Conservation (phyloP, 176 grass and related monocot genomes). For the Musa beccarii region DNA sequence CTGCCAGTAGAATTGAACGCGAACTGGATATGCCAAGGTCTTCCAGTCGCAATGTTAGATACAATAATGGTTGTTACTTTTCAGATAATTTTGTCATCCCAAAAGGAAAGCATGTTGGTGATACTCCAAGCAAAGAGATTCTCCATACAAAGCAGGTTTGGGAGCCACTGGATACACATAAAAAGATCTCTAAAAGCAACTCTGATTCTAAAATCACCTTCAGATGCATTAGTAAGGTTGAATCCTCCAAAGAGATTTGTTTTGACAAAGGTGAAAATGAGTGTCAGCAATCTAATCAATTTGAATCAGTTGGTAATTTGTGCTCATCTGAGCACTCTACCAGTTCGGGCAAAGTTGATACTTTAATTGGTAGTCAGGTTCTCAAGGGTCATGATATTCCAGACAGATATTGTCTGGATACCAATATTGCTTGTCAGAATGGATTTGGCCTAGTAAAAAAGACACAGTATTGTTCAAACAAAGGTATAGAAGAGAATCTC, state of each 20-base stretch:
- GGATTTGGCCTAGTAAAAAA: slow-evolving; percentile 19
- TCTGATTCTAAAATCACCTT: slow-evolving; percentile 24
- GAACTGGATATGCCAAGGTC: slow-evolving; percentile 38
- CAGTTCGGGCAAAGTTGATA: slow-evolving; percentile 19
- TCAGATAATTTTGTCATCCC: slow-evolving; percentile 25
- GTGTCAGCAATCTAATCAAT: neutral
- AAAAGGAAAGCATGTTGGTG: slow-evolving; percentile 44
- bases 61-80: slow-evolving; percentile 20
- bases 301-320: slow-evolving; percentile 20
- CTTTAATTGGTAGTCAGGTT: slow-evolving; percentile 19
- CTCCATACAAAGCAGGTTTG: slow-evolving; percentile 66
- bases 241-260: neutral
- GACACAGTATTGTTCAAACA: slow-evolving; percentile 24
- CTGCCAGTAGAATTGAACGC: slow-evolving; percentile 29
- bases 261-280: slow-evolving; percentile 12
- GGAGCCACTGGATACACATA: slow-evolving; percentile 74
- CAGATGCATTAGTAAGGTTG: neutral
- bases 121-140: slow-evolving; percentile 44
- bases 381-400: slow-evolving; percentile 9
- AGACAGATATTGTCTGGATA: neutral
- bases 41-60: slow-evolving; percentile 50
- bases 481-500: slow-evolving; percentile 23
- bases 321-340: neutral
- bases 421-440: slow-evolving; percentile 25
- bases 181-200: slow-evolving; percentile 32